Evolutionary conservation across 2,329 filamentous ascomycete species (phyloP).

Genomic region (Microsporum canis): DNA sequence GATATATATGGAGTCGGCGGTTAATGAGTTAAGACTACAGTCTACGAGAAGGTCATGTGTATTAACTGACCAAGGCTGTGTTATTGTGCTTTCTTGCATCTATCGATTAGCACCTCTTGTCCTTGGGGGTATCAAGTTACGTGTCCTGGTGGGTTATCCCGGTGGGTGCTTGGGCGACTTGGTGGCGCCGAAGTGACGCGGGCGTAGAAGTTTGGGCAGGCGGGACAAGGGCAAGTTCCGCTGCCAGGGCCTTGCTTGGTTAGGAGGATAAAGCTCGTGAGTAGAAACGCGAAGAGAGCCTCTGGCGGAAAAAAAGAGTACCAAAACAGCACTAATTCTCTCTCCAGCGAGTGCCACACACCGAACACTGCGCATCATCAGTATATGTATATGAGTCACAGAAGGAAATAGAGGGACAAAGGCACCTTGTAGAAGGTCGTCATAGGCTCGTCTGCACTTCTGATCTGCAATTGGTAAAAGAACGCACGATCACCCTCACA

Average conservation of each 20-base stretch:
- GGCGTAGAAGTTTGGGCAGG: neutral
- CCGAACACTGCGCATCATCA: constrained; percentile 30
- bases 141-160: neutral
- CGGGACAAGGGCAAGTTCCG: neutral
- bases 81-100: too few relatives aligned
- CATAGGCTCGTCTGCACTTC: constrained; percentile 97
- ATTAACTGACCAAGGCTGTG: too few relatives aligned
- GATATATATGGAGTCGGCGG: neutral
- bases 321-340: constrained; percentile 30
- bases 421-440: constrained; percentile 82
- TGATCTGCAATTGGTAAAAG: constrained; percentile 94
- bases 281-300: too few relatives aligned
- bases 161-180: neutral
- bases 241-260: neutral
- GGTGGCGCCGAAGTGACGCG: neutral
- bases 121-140: neutral
- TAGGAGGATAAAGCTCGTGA: neutral
- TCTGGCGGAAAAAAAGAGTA: too few relatives aligned
- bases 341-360: constrained; percentile 38
- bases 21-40: too few relatives aligned
- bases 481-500: constrained; percentile 79
- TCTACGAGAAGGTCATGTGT: too few relatives aligned
- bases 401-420: neutral
- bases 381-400: neutral
- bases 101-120: neutral